Conservation (phyloP, 768 basidiomycete species). For the Fistulinella prunicolor region DNA sequence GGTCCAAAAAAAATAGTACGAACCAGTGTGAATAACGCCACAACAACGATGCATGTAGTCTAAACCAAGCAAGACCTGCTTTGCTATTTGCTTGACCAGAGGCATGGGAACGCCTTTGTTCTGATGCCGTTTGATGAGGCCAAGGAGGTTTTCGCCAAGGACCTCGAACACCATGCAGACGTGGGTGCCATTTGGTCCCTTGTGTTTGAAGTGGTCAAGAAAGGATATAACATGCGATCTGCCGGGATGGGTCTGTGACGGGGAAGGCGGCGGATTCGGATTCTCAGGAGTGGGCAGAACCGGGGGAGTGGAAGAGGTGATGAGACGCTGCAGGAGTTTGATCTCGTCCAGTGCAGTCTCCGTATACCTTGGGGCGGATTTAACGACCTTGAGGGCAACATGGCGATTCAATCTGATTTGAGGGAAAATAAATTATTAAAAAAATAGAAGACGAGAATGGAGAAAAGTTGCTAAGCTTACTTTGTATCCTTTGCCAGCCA, state of each 20-base stretch:
- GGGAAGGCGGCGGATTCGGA: conserved; percentile 48
- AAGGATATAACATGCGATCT: conserved; percentile 95
- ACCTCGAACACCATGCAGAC: conserved; percentile 99
- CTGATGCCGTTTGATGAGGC: conserved; percentile 96
- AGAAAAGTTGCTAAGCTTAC: conserved; percentile 40
- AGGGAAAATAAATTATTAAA: conserved; percentile 13
- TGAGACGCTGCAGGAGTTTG: conserved; percentile 93
- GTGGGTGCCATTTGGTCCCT: conserved; percentile 94
- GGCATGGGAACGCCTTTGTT: conserved; percentile 95
- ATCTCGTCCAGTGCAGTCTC: conserved; percentile 99
- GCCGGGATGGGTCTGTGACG: conserved; percentile 77
- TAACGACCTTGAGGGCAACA: conserved; percentile 98
- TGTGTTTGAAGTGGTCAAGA: conserved; percentile 96
- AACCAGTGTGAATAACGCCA: conserved; percentile 93
- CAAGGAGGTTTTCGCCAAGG: conserved; percentile 93
- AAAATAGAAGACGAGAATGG: neutral
- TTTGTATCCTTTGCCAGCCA: conserved; percentile 85
- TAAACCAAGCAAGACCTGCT: conserved; percentile 90
- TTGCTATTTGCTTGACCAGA: conserved; percentile 93
- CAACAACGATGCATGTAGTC: conserved; percentile 99
- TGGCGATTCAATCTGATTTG: conserved; percentile 81
- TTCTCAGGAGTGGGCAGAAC: conserved; percentile 45
- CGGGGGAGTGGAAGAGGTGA: conserved; percentile 71
- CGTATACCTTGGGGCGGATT: conserved; percentile 94
- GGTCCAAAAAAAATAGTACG: conserved; percentile 15